Percentiles rank a stretch among this genome's conserved stretches.
Evolutionary conservation across 2,329 filamentous ascomycete genomes (phyloP).

Genomic region (Sporothrix mexicana): DNA sequence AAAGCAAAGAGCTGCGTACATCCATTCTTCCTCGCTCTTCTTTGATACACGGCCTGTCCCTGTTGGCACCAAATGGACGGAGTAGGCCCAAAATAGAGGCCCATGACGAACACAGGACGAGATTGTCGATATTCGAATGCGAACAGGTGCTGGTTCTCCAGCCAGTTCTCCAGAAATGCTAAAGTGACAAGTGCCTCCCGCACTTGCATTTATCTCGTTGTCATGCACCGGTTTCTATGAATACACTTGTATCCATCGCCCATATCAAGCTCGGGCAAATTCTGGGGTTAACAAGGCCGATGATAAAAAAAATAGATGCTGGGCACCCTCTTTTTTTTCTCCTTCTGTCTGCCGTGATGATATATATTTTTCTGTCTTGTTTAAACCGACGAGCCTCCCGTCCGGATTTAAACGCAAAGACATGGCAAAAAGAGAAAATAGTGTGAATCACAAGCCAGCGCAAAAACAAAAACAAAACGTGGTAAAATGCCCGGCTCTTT

Average conservation of each 20-base stretch:
- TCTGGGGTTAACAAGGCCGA: not conserved
- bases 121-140: too few species aligned
- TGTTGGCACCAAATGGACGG: not conserved
- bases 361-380: not conserved
- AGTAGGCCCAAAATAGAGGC: not conserved
- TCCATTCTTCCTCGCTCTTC: not conserved
- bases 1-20: not conserved
- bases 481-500: conserved; percentile 21
- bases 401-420: not conserved
- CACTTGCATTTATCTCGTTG: not conserved
- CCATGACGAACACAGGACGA: not conserved
- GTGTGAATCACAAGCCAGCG: not conserved
- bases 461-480: not conserved
- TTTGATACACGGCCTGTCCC: conserved; percentile 13
- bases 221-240: not conserved
- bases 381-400: not conserved
- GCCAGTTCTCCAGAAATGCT: not conserved
- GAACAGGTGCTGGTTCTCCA: too few species aligned
- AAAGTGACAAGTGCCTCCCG: not conserved
- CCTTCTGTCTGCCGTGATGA: not conserved
- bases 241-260: not conserved
- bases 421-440: not conserved
- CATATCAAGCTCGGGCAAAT: not conserved
- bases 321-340: not conserved
- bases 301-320: not conserved